Base-by-base conservation (phyloP, 441 rosid genomes). In the Erodium texanum region DNA sequence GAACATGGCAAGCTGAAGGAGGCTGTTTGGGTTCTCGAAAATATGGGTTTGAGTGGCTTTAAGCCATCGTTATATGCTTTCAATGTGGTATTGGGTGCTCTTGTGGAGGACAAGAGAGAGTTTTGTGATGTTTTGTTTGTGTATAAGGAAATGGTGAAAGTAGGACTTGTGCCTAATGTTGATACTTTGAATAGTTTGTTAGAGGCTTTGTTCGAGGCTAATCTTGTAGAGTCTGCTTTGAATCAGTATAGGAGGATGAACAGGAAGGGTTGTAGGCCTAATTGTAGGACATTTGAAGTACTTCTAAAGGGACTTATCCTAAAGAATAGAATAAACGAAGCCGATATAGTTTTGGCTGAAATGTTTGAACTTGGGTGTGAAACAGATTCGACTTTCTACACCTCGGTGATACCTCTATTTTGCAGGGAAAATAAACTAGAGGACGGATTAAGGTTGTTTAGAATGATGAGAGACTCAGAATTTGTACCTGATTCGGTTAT, bases 101-200 rank as follows among this genome's bases (percentile, higher is more conserved):
- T 83, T 69, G 79, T 77, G 69, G 63, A 75, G 43, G 79, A 75
- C 74, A 80, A 75, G 75, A 73, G 70, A 68, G 81, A 75, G 7
- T 77, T 86, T 64, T 63, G 59, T 36, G 82, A 77, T 58, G 62
- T 80, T 10, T 23, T 84, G 65, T 83, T 86, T 74, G 82, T 86
- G 67, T 84, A 86, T 52, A 86, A 86, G 79, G 88, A 84, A 71
- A 84, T 84, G 87, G 81, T 82, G 63, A 86, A 83, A 72, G 84
- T 79, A 27, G 82, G 84, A 20, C 68, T 82, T 36, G 65, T 66
- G 11, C 88, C 90, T 1, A 81, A 54, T 3, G 71, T 80, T 43
- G 76, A 77, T 67, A 81, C 86, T 66, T 63, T 86, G 77, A 84
- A 84, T 77, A 70, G 24, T 75, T 68, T 82, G 76, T 65, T 84